phyloP scores from a whole-genome alignment of 2,329 filamentous ascomycete genomes.

The Colletotrichum plurivorum region DNA sequence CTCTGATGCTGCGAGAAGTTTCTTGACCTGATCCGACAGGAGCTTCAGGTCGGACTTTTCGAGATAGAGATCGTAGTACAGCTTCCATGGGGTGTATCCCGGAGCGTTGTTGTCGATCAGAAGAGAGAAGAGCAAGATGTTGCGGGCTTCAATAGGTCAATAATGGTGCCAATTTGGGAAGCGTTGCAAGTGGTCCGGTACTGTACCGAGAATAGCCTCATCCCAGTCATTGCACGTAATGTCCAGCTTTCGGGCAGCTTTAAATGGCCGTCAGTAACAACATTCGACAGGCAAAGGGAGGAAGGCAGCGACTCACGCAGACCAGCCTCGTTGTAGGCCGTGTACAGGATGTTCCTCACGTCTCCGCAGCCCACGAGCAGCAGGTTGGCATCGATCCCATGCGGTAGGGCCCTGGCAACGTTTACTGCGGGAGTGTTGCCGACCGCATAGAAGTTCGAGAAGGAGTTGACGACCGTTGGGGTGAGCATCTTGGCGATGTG shows the following conservation, averaged over 20 bases:
- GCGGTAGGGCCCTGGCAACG: slow-evolving; percentile 62
- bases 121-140: slow-evolving; percentile 66
- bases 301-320: slow-evolving; percentile 48
- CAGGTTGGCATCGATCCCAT: slow-evolving; percentile 63
- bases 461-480: slow-evolving; percentile 51
- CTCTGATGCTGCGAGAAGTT: slow-evolving; percentile 55
- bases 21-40: slow-evolving; percentile 50
- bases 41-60: slow-evolving; percentile 52
- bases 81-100: slow-evolving; percentile 60
- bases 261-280: not conserved
- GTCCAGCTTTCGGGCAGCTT: slow-evolving; percentile 61
- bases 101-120: slow-evolving; percentile 56
- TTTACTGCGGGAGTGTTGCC: slow-evolving; percentile 69
- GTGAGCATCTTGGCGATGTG: slow-evolving; percentile 51
- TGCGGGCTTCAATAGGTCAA: slow-evolving; percentile 60
- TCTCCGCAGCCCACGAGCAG: slow-evolving; percentile 71
- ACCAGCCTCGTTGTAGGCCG: slow-evolving; percentile 58
- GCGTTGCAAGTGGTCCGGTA: slow-evolving; percentile 42
- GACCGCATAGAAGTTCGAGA: slow-evolving; percentile 60
- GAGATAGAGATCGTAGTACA: slow-evolving; percentile 69
- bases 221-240: slow-evolving; percentile 71
- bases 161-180: not conserved
- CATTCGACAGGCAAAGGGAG: slow-evolving; percentile 42
- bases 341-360: slow-evolving; percentile 69
- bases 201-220: slow-evolving; percentile 65